Evolutionary conservation across 768 basidiomycete species (phyloP).

Genomic region (Mycena rosella): DNA sequence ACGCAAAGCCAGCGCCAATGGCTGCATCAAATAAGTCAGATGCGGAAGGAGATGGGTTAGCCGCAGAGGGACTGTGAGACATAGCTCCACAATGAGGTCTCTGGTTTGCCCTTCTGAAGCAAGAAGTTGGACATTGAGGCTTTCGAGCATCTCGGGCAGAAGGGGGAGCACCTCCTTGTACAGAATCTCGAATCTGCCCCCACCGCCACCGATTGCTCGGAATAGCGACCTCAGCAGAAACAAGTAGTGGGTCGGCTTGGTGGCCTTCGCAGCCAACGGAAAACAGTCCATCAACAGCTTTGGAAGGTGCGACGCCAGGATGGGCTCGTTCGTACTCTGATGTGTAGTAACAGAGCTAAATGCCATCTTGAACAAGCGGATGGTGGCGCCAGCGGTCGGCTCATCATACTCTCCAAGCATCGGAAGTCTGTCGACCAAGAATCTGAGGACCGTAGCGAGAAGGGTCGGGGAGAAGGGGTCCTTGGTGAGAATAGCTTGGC

Average conservation of each 20-base stretch:
- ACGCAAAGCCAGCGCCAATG: slow-evolving; percentile 89
- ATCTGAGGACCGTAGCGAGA: slow-evolving; percentile 89
- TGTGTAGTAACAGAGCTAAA: slow-evolving; percentile 87
- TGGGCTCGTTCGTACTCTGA: slow-evolving; percentile 85
- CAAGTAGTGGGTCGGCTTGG: slow-evolving; percentile 93
- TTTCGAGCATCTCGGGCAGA: slow-evolving; percentile 97
- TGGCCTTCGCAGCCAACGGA: slow-evolving; percentile 90
- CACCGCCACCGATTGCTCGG: slow-evolving; percentile 91
- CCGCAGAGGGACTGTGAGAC: slow-evolving; percentile 95
- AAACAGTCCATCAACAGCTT: slow-evolving; percentile 97
- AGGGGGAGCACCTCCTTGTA: slow-evolving; percentile 98
- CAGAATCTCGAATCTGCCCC: slow-evolving; percentile 91
- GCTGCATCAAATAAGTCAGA: slow-evolving; percentile 95
- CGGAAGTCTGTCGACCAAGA: slow-evolving; percentile 85
- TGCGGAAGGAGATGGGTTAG: slow-evolving; percentile 96
- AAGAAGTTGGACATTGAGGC: slow-evolving; percentile 89
- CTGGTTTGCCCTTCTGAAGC: slow-evolving; percentile 85
- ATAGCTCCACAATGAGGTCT: slow-evolving; percentile 97
- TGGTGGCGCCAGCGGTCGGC: slow-evolving; percentile 82
- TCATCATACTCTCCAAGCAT: slow-evolving; percentile 89
- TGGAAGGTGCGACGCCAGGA: slow-evolving; percentile 92
- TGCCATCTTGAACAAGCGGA: slow-evolving; percentile 95
- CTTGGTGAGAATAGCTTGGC: slow-evolving; percentile 84
- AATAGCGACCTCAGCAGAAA: slow-evolving; percentile 93
- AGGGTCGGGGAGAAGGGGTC: slow-evolving; percentile 84